These are phyloP conservation scores for Ramularia endophylla DNA, from an alignment of 2,329 filamentous ascomycete species.

Conservation along the genomic window DNA sequence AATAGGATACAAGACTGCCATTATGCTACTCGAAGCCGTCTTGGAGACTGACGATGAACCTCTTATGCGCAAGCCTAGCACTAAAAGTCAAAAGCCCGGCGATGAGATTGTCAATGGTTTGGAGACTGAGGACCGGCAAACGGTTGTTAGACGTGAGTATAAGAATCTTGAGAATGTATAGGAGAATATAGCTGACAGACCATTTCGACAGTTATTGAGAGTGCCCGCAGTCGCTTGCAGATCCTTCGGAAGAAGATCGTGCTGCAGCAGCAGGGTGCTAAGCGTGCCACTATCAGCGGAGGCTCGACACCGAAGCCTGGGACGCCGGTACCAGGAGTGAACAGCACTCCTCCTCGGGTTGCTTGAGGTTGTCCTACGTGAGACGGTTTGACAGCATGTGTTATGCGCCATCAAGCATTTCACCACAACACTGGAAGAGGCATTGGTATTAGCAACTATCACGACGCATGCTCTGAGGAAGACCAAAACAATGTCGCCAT, in stretches of 20 bases:
- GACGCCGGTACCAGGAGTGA: conserved; percentile 5
- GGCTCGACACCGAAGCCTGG: conserved; percentile 15
- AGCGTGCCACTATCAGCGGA: conserved; percentile 18
- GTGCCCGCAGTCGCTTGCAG: conserved; percentile 37
- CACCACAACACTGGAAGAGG: no score
- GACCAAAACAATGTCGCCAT: no score
- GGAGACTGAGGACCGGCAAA: conserved; percentile 65
- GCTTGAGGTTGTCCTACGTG: no score
- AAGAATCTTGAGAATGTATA: no score
- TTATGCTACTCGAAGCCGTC: conserved; percentile 91
- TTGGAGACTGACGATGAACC: conserved; percentile 70
- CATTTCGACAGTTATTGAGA: conserved; percentile 39
- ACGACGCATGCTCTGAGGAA: no score
- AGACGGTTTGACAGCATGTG: no score
- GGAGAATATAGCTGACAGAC: conserved; percentile 28
- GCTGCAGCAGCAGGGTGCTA: conserved; percentile 29
- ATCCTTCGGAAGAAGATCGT: conserved; percentile 43
- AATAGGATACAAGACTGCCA: conserved; percentile 86
- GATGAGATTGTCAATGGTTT: conserved; percentile 47
- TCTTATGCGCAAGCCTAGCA: conserved; percentile 40
- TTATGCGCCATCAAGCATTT: no score
- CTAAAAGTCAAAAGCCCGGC: conserved; percentile 41
- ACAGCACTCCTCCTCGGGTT: no score
- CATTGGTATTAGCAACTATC: no score
- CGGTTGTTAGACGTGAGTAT: conserved; percentile 64